phyloP scores from a whole-genome alignment of 768 basidiomycete species.

The Fomitopsis serialis region DNA sequence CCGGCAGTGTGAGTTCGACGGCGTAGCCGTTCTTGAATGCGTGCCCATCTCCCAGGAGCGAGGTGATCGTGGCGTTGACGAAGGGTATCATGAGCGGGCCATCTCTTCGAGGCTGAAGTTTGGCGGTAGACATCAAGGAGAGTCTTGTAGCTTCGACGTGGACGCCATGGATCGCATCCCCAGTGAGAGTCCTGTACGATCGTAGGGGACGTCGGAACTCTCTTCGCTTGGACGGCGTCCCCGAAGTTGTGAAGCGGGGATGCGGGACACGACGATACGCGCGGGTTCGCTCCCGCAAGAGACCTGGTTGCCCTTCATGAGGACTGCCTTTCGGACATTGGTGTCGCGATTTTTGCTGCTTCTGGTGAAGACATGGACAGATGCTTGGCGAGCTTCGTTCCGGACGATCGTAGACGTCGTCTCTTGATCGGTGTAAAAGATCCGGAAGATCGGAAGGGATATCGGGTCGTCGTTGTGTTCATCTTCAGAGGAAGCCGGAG shows the following conservation, averaged over 20 bases:
- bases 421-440: constrained; percentile 64
- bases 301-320: constrained; percentile 54
- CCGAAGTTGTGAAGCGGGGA: constrained; percentile 18
- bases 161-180: constrained; percentile 3
- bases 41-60: constrained; percentile 27
- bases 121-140: constrained; percentile 14
- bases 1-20: constrained; percentile 50
- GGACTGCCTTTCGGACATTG: constrained; percentile 57
- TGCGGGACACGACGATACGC: constrained; percentile 40
- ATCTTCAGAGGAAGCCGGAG: constrained; percentile 15
- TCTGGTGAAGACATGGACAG: constrained; percentile 59
- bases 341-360: constrained; percentile 53
- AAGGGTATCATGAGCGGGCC: constrained; percentile 60
- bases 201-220: constrained; percentile 12
- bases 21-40: constrained; percentile 45
- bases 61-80: constrained; percentile 49
- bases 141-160: constrained; percentile 17
- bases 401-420: constrained; percentile 50
- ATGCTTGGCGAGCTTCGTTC: constrained; percentile 48
- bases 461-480: constrained; percentile 44
- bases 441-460: constrained; percentile 60
- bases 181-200: constrained; percentile 19
- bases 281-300: constrained; percentile 60
- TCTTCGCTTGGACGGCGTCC: constrained; percentile 9
- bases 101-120: constrained; percentile 36